These are phyloP conservation scores for Chlorella variabilis DNA, from an alignment of 163 green algal species.

Conservation along the genomic window DNA sequence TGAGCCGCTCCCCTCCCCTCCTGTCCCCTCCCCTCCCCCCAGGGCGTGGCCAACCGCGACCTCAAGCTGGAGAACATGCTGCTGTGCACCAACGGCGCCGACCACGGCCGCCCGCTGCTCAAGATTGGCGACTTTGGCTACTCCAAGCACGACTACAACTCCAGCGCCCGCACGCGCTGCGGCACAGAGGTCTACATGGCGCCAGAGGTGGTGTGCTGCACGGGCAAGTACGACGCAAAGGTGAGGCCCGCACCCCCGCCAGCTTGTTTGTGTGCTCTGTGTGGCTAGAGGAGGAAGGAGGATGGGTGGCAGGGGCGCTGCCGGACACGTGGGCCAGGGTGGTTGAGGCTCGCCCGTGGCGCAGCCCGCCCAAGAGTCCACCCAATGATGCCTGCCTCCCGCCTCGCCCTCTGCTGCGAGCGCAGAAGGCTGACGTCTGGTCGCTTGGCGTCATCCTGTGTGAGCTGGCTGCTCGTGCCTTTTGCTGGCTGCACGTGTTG, in stretches of 20 bases:
- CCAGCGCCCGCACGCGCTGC: slow-evolving; percentile 96
- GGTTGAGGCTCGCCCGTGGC: too few species aligned
- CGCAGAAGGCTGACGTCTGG: slow-evolving; percentile 39
- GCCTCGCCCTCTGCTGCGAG: neutral
- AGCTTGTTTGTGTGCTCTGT: too few species aligned
- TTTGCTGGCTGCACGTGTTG: too few species aligned
- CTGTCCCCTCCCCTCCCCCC: slow-evolving; percentile 73
- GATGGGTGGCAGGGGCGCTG: too few species aligned
- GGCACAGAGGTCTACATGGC: slow-evolving; percentile 98
- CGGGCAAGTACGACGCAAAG: slow-evolving; percentile 23
- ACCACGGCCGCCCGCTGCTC: slow-evolving; percentile 67
- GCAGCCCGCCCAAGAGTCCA: too few species aligned
- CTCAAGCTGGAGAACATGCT: slow-evolving; percentile 90
- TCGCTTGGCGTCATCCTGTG: slow-evolving; percentile 80
- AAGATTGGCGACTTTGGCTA: slow-evolving; percentile 97
- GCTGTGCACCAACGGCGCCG: slow-evolving; percentile 26
- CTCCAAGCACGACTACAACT: slow-evolving; percentile 77
- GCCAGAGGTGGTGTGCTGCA: slow-evolving; percentile 46
- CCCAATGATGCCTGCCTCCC: neutral
- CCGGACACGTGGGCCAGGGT: too few species aligned
- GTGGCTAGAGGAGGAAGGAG: too few species aligned
- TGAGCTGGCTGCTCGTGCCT: too few species aligned
- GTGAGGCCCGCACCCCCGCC: neutral
- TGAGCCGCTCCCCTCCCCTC: too few species aligned
- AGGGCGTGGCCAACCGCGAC: slow-evolving; percentile 83